These are phyloP conservation scores for Eucalyptus leucophloia DNA, from an alignment of 345 rosid species.

Conservation along the genomic window DNA sequence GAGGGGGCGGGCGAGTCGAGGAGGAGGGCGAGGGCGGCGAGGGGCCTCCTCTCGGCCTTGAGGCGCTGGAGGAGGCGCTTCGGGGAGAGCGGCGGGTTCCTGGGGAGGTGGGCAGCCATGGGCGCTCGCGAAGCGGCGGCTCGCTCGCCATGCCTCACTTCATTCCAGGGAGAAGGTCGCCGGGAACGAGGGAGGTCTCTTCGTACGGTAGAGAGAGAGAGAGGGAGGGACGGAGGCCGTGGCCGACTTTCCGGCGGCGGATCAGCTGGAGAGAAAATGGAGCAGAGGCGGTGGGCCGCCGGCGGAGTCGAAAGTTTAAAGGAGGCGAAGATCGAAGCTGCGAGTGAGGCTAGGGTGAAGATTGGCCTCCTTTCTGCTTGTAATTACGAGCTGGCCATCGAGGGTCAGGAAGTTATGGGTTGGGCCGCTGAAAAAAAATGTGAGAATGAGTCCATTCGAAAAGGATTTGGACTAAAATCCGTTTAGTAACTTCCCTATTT, in stretches of 20 bases:
- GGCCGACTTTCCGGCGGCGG: background rate
- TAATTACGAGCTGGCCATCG: background rate
- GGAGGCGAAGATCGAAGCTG: background rate
- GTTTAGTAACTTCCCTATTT: too few species aligned
- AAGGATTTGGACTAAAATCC: background rate
- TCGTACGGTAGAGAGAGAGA: background rate
- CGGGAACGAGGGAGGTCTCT: background rate
- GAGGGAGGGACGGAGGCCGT: background rate
- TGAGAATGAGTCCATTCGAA: background rate
- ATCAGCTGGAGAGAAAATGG: background rate
- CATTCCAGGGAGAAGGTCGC: background rate
- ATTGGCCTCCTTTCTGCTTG: background rate
- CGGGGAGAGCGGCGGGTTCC: constrained; percentile 30
- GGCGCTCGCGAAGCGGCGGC: background rate
- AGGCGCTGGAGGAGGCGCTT: constrained; percentile 49
- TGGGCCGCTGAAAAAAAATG: background rate
- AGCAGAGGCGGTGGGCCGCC: background rate
- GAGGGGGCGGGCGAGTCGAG: constrained; percentile 52
- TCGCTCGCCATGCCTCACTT: background rate
- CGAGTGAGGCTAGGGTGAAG: background rate
- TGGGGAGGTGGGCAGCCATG: constrained; percentile 49
- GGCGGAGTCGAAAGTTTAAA: background rate
- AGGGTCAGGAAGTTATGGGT: background rate
- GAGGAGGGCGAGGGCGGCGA: constrained; percentile 39
- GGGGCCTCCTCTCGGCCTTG: constrained; percentile 40